Evolutionary conservation across 2,329 filamentous ascomycete genomes (phyloP), one percentile per base, ranked within the genome.

Genomic region (Colletotrichum graminicola): DNA sequence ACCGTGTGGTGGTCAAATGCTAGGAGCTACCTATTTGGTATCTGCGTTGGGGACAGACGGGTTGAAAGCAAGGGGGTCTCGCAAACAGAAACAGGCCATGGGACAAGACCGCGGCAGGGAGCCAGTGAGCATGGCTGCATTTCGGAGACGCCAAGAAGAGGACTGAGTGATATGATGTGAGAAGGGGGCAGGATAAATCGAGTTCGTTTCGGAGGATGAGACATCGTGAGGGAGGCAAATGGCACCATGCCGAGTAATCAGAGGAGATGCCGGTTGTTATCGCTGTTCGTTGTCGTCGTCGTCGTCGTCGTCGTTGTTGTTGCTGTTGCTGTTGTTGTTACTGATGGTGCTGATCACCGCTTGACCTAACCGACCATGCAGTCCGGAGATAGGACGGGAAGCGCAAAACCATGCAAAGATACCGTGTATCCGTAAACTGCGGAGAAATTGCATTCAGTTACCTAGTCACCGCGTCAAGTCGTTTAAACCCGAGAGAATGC

Each of bases 191-290:
- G 64, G 57, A 26, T 45, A 67, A n/a, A 43, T 34, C 51, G 39
- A 16, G 59, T 32, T 41, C 51, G 69, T 64, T 71, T 71, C 57
- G 69, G 57, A 72, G 63, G 69, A 68, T 64, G 65, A 64, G 67
- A 70, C 66, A 47, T 54, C 60, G 34, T 32, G 41, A 32, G 4
- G 51, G 41, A 45, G 21, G 39, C 32, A 56, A 47, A 55, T 45
- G 45, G 18, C 29, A 23, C 14, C 18, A 54, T 18, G 16, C 45
- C 43, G 21, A 61, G 23, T 39, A 12, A 21, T 10, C 34, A 18
- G 39, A 59, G 36, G 16, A 29, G 55, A 18, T 7, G 39, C 7
- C 43, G 7, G 7, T 45, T n/a, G 43, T n/a, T 45, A 7, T 45
- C 21, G 41, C 21, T 45, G 41, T 45, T 43, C n/a, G 16, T 21